Conservation (phyloP, 768 basidiomycete genomes). For the Kwoniella mangroviensis region DNA sequence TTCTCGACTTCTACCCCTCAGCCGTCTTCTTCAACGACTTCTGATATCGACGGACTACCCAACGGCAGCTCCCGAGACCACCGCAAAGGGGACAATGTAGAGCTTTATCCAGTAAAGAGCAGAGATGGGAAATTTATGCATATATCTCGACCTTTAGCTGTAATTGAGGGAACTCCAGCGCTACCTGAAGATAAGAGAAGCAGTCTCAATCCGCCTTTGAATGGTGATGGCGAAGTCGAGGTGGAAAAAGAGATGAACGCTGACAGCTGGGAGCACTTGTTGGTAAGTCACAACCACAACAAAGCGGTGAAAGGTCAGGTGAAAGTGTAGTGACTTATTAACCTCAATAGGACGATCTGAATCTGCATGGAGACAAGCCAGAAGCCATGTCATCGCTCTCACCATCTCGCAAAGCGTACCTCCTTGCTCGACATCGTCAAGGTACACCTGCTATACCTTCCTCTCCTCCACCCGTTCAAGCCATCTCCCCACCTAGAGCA, state of each 20-base stretch:
- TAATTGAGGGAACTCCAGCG: constrained; percentile 10
- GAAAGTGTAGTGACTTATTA: too few species aligned
- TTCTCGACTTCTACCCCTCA: background rate
- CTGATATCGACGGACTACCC: background rate
- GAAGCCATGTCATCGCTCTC: constrained; percentile 68
- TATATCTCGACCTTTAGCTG: background rate
- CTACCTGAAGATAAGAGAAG: background rate
- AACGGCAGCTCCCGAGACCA: background rate
- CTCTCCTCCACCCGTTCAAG: constrained; percentile 2
- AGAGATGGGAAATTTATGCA: background rate
- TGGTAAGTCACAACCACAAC: constrained; percentile 19
- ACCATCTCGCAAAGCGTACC: constrained; percentile 68
- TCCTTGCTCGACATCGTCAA: constrained; percentile 52
- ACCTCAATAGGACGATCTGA: constrained; percentile 68
- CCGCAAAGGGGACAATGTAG: background rate
- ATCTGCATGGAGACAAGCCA: constrained; percentile 72
- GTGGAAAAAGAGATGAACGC: background rate
- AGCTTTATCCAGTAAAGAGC: background rate
- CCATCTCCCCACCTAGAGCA: constrained; percentile 16
- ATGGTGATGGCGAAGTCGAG: background rate
- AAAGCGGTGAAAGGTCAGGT: background rate
- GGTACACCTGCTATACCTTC: constrained; percentile 3
- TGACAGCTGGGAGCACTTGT: background rate
- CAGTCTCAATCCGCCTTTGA: background rate
- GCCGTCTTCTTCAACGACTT: background rate